Conservation (phyloP, 352 stramenopile genomes). For the Aphanomyces stellatus region DNA sequence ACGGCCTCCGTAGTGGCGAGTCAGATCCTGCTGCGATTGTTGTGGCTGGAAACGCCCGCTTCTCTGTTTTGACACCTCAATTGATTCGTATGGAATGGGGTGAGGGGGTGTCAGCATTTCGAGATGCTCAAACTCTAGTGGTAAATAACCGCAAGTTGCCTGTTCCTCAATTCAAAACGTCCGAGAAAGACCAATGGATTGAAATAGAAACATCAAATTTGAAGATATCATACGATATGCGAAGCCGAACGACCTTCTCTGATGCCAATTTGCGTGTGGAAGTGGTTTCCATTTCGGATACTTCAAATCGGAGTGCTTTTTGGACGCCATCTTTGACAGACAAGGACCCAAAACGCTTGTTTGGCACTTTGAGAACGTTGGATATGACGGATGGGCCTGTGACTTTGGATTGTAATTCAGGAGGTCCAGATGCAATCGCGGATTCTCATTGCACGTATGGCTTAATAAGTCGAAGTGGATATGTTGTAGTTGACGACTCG, state of each 20-base stretch:
- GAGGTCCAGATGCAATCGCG: constrained; percentile 26
- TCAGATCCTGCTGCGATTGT: constrained; percentile 21
- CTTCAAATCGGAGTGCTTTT: background rate
- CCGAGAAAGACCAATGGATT: constrained; percentile 18
- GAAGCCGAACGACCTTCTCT: constrained; percentile 23
- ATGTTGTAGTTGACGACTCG: constrained; percentile 31
- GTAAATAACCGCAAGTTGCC: constrained; percentile 23
- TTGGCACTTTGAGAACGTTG: constrained; percentile 34
- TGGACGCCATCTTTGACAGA: constrained; percentile 26
- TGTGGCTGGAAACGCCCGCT: constrained; percentile 24
- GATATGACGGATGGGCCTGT: constrained; percentile 27
- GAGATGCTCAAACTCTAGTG: constrained; percentile 24
- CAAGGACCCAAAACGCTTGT: constrained; percentile 22
- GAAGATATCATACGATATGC: constrained; percentile 22
- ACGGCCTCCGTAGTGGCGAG: background rate
- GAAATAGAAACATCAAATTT: constrained; percentile 22
- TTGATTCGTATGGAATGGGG: constrained; percentile 33
- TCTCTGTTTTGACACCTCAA: constrained; percentile 31
- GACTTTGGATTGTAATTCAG: constrained; percentile 26
- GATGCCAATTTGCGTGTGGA: constrained; percentile 26
- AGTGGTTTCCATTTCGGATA: background rate
- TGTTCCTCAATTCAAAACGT: constrained; percentile 20
- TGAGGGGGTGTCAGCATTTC: background rate
- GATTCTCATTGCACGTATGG: constrained; percentile 35
- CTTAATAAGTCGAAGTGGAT: constrained; percentile 31